phyloP scores from a whole-genome alignment of 2,329 filamentous ascomycete species.

The Zarea fungicola region DNA sequence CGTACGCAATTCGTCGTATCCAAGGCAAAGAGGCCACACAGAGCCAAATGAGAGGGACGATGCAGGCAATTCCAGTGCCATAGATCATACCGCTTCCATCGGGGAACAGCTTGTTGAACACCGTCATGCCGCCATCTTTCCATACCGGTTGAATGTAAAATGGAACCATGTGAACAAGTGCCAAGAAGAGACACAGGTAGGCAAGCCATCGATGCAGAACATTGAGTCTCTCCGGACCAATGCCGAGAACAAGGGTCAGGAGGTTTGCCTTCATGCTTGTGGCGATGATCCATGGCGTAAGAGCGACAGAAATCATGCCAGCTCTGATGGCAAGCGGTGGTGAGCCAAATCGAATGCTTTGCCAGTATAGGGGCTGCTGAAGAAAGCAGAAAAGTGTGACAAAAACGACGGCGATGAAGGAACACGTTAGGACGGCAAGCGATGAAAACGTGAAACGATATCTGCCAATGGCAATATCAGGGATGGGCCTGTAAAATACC shows the following conservation, averaged over 20 bases:
- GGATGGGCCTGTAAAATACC: constrained; percentile 83
- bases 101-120: constrained; percentile 67
- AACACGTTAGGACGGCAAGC: constrained; percentile 63
- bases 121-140: constrained; percentile 66
- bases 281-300: constrained; percentile 89
- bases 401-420: constrained; percentile 63
- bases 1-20: constrained; percentile 72
- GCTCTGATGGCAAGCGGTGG: constrained; percentile 81
- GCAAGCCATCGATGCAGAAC: constrained; percentile 90
- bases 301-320: constrained; percentile 86
- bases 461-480: constrained; percentile 63
- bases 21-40: constrained; percentile 79
- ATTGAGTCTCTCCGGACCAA: constrained; percentile 86
- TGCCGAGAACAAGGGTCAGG: constrained; percentile 77
- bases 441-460: constrained; percentile 76
- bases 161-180: constrained; percentile 78
- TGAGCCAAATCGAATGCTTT: constrained; percentile 80
- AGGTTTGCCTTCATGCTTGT: constrained; percentile 89
- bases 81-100: constrained; percentile 66
- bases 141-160: constrained; percentile 88
- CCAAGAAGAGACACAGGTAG: constrained; percentile 78
- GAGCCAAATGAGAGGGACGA: constrained; percentile 76
- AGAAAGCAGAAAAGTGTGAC: constrained; percentile 79
- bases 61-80: constrained; percentile 76
- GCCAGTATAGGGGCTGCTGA: constrained; percentile 83